These are phyloP conservation scores for Alternaria sp. DNA, from an alignment of 2,329 filamentous ascomycete species.

Conservation along the genomic window DNA sequence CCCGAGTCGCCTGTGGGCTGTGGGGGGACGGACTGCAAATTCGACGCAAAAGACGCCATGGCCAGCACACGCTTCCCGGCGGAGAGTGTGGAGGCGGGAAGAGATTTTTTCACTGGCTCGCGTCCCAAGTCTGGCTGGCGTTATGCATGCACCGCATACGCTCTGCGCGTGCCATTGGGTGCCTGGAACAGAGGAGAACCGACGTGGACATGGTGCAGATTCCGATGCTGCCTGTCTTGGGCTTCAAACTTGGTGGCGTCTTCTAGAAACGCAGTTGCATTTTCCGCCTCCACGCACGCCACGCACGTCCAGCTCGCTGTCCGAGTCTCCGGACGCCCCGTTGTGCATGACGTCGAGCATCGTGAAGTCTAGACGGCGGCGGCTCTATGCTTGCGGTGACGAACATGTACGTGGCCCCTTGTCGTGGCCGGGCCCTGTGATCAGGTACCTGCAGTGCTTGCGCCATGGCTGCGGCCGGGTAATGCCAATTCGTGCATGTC, in stretches of 20 bases:
- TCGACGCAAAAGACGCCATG: constrained; percentile 32
- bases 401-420: constrained; percentile 15
- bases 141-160: constrained; percentile 22
- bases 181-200: constrained; percentile 19
- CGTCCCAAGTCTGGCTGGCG: constrained; percentile 11
- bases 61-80: constrained; percentile 21
- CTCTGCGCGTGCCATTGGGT: constrained; percentile 10
- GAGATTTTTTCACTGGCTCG: constrained; percentile 24
- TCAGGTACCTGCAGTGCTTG: constrained; percentile 21
- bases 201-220: constrained; percentile 11
- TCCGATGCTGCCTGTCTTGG: constrained; percentile 2
- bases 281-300: neutral
- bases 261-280: neutral
- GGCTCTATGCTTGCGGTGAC: constrained; percentile 19
- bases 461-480: constrained; percentile 8
- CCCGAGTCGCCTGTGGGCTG: neutral
- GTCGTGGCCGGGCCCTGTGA: constrained; percentile 13
- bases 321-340: constrained; percentile 5
- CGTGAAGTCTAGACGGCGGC: constrained; percentile 40
- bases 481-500: constrained; percentile 15
- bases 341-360: constrained; percentile 49
- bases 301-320: constrained; percentile 1
- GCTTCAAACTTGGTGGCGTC: neutral
- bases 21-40: constrained; percentile 30
- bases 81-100: constrained; percentile 35